Conservation (phyloP, 257 asterid genomes). For the Orobanche coerulescens region DNA sequence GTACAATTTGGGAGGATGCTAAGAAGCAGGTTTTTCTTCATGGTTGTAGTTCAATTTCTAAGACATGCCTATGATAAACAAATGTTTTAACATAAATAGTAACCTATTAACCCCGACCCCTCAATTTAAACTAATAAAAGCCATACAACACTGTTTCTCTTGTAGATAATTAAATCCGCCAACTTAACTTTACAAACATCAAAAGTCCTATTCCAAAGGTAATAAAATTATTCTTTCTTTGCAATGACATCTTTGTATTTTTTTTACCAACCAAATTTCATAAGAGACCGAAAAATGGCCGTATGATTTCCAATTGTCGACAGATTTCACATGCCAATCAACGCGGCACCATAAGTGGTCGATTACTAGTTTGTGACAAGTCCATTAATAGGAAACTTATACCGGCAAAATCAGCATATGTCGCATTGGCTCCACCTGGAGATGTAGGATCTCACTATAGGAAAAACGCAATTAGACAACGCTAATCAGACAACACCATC, state of each 20-base stretch:
- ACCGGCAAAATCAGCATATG: slow-evolving; percentile 42
- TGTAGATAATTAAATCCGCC: too few relatives aligned
- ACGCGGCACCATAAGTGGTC: slow-evolving; percentile 54
- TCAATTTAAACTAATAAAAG: too few relatives aligned
- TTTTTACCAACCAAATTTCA: slow-evolving; percentile 19
- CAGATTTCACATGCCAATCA: slow-evolving; percentile 34
- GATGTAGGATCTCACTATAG: slow-evolving; percentile 52
- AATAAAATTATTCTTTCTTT: too few relatives aligned
- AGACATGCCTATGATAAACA: too few relatives aligned
- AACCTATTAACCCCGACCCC: too few relatives aligned
- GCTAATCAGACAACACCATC: too few relatives aligned
- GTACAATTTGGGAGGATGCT: slow-evolving; percentile 53
- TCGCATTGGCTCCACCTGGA: slow-evolving; percentile 74
- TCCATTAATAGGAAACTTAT: slow-evolving; percentile 15
- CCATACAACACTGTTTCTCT: too few relatives aligned
- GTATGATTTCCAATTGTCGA: slow-evolving; percentile 54
- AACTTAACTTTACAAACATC: too few relatives aligned
- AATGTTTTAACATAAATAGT: too few relatives aligned
- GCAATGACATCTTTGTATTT: neutral
- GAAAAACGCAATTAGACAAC: too few relatives aligned
- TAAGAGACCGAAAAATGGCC: slow-evolving; percentile 67
- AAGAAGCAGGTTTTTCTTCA: slow-evolving; percentile 41
- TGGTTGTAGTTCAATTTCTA: too few relatives aligned
- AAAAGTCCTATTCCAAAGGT: too few relatives aligned
- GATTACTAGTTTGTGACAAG: slow-evolving; percentile 43